Conservation (phyloP, 139 green algal genomes). For the Chlamydomonas incerta region DNA sequence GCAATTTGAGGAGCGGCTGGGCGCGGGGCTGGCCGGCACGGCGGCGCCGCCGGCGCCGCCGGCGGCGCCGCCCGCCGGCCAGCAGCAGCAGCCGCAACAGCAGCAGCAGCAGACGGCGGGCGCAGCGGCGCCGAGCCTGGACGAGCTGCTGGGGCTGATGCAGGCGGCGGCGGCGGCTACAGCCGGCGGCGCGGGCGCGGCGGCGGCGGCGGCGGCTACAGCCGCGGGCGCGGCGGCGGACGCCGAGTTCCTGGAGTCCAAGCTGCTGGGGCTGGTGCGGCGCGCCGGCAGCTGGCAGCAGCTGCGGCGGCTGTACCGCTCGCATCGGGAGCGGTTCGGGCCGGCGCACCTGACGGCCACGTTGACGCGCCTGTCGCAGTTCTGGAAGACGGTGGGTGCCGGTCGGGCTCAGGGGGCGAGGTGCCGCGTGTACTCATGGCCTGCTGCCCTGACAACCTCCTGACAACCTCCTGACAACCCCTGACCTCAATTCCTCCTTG, state of each 20-base stretch:
- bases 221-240: not conserved
- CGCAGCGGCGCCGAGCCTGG: not conserved
- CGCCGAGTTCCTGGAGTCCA: not conserved
- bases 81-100: not conserved
- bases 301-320: not conserved
- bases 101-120: not conserved
- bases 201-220: not conserved
- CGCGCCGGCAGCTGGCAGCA: not conserved
- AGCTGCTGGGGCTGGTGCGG: not conserved
- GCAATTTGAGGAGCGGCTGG: constrained; percentile 24
- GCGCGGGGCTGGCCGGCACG: not conserved
- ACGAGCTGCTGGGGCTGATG: not conserved
- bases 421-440: no score
- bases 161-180: not conserved
- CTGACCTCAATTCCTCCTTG: no score
- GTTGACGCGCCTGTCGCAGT: not conserved
- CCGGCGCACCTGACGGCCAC: not conserved
- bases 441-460: no score
- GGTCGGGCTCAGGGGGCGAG: not conserved
- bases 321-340: not conserved
- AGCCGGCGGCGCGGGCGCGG: no score
- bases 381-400: not conserved
- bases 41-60: not conserved
- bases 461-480: no score
- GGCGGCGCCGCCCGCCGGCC: no score